These are phyloP conservation scores for Neurospora terricola DNA, from an alignment of 495 filamentous ascomycete genomes.

Conservation along the genomic window DNA sequence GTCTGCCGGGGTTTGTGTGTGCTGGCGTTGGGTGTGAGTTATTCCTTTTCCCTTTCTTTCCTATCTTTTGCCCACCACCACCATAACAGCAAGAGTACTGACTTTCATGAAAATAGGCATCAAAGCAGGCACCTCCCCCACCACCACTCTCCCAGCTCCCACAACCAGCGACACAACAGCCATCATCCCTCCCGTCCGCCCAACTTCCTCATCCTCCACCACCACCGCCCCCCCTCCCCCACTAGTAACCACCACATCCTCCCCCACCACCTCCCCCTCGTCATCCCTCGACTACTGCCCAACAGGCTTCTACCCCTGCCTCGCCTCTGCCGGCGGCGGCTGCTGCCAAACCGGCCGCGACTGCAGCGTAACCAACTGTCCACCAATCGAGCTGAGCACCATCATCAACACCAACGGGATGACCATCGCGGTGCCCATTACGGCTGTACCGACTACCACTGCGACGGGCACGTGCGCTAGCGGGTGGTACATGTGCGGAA, in stretches of 20 bases:
- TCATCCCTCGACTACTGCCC: constrained; percentile 34
- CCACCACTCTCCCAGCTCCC: constrained; percentile 6
- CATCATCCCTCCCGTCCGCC: constrained; percentile 24
- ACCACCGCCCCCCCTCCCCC: constrained; percentile 4
- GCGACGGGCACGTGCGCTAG: constrained; percentile 47
- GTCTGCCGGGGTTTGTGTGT: constrained; percentile 71
- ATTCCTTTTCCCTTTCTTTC: constrained; percentile 9
- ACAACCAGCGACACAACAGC: constrained; percentile 18
- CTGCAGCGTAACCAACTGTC: constrained; percentile 52
- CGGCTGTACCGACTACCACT: constrained; percentile 21
- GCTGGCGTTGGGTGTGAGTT: constrained; percentile 70
- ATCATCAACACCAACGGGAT: constrained; percentile 49
- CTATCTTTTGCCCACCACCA: constrained; percentile 9
- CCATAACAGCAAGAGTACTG: constrained; percentile 20
- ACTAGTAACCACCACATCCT: not conserved
- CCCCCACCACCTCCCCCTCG: constrained; percentile 11
- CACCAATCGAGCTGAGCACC: constrained; percentile 45
- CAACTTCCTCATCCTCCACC: constrained; percentile 24
- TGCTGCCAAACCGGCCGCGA: constrained; percentile 70
- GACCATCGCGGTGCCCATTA: constrained; percentile 57
- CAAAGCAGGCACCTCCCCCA: constrained; percentile 19
- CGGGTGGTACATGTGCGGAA: constrained; percentile 67
- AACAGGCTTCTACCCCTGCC: constrained; percentile 47
- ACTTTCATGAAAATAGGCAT: constrained; percentile 24
- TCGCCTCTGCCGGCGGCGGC: constrained; percentile 40